Conservation (phyloP, 2,329 filamentous ascomycete species). For the Trichoderma oligosporum region DNA sequence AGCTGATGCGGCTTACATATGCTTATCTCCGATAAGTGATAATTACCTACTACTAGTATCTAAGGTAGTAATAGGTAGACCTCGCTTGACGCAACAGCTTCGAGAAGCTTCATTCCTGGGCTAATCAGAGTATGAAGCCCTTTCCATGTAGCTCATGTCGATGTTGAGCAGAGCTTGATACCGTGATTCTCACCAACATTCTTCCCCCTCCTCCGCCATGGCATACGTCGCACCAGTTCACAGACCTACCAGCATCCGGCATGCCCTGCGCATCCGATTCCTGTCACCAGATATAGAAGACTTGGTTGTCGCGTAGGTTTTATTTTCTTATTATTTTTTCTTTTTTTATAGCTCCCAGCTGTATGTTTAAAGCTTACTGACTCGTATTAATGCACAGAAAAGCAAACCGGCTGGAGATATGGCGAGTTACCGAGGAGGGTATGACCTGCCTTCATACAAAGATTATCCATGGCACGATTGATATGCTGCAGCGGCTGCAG, state of each 20-base stretch:
- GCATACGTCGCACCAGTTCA: conserved; percentile 94
- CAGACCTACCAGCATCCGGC: conserved; percentile 81
- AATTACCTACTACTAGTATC: background rate
- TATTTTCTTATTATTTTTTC: conserved; percentile 1
- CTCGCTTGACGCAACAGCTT: conserved; percentile 6
- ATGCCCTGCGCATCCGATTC: conserved; percentile 79
- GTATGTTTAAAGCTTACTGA: background rate
- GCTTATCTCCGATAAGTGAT: conserved; percentile 17
- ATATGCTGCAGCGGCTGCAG: conserved; percentile 75
- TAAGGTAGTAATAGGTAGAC: too few species aligned
- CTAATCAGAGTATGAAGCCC: background rate
- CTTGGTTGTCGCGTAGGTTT: conserved; percentile 77
- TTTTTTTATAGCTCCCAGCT: background rate
- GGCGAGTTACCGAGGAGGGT: conserved; percentile 62
- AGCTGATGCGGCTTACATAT: conserved; percentile 24
- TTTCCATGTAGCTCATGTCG: conserved; percentile 28
- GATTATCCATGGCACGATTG: conserved; percentile 78
- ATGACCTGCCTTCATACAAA: conserved; percentile 64
- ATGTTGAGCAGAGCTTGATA: conserved; percentile 19
- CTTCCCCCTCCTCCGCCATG: conserved; percentile 51
- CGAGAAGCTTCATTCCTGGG: conserved; percentile 1
- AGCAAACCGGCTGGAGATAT: conserved; percentile 82
- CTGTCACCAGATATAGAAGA: conserved; percentile 72
- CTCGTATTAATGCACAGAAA: conserved; percentile 52
- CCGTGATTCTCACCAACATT: background rate